Base-by-base conservation (phyloP, 2,329 filamentous ascomycete genomes). In the Chaetoscypha palmicola region DNA sequence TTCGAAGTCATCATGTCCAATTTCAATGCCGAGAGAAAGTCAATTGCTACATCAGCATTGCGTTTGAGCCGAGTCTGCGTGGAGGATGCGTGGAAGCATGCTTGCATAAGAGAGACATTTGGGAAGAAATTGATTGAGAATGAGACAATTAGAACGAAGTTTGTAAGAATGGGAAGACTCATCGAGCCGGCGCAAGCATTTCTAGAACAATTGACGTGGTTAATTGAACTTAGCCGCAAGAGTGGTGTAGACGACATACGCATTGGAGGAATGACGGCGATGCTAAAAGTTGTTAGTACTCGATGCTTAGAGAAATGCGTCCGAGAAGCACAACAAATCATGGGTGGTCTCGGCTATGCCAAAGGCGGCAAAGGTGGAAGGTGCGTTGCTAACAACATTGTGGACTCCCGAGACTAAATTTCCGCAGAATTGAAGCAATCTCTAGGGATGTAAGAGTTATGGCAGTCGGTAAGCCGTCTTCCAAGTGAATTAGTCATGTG, bases 151-250 rank as follows among this genome's bases (percentile, higher is more conserved):
- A 68, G 73, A 14, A 66, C 71, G 16, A 81, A 82, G 56, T 67
- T 82, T 11, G 69, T 73, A n/a, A 76, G 71, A 26, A 68, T 81
- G 39, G 76, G 74, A 0, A 66, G 74, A 9, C 68, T 74, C 51
- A 71, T 82, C n/a, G 78, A 81, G 50, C 72, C 73, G 0, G 73
- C 77, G 35, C 77, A 74, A 61, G 74, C 77, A 0, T 81, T 77
- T 64, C 59, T 81, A 46, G 78, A 82, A 53, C 76, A 81, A 56
- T 63, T 81, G 2, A 75, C 73, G 4, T 76, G 55, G 56, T 24
- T 60, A 36, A 55, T 60, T 38, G 57, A 61, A 36, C 7, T 51
- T 4, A 49, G 32, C 48, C 30, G 53, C 26, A 53, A 53, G 31
- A 44, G 22, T 30, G 47, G 48, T 2, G 38, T 36, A 20, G 43